Percentiles rank a stretch among this genome's conserved stretches.
Evolutionary conservation across 108 stramenopile genomes (phyloP).

Genomic region (Nitzschia sp.): DNA sequence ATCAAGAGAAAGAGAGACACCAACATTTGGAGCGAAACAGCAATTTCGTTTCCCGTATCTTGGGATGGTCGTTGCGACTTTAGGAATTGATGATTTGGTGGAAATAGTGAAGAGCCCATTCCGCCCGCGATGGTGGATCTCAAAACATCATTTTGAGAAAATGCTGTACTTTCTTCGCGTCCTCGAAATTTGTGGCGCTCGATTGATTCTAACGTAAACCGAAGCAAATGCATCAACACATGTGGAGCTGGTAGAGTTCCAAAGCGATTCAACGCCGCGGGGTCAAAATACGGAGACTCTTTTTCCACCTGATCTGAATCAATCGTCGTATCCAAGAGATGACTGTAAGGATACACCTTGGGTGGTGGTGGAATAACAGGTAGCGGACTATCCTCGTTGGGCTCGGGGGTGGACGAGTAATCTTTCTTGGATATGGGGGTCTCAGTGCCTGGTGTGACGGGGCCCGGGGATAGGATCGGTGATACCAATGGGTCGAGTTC

Average conservation of each 20-base stretch:
- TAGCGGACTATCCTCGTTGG: constrained; percentile 30
- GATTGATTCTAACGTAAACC: constrained; percentile 37
- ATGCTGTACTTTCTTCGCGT: neutral
- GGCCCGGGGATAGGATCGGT: constrained; percentile 1
- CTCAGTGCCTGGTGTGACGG: constrained; percentile 13
- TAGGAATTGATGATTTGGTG: constrained; percentile 13
- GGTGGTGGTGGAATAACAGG: constrained; percentile 41
- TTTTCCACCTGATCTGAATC: constrained; percentile 18
- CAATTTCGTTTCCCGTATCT: constrained; percentile 6
- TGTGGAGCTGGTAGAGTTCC: constrained; percentile 65
- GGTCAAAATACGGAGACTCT: constrained; percentile 53
- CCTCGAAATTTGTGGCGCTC: constrained; percentile 23
- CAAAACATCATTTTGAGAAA: neutral
- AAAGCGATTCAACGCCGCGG: constrained; percentile 56
- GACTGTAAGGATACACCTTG: constrained; percentile 21
- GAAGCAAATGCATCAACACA: constrained; percentile 63
- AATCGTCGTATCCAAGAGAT: neutral
- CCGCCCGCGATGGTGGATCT: constrained; percentile 32
- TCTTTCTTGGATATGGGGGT: constrained; percentile 8
- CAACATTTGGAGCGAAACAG: constrained; percentile 41
- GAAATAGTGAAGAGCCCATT: constrained; percentile 38
- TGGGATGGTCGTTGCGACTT: constrained; percentile 11
- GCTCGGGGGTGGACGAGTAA: neutral
- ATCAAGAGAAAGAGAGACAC: constrained; percentile 32
- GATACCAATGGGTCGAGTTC: neutral